Evolutionary conservation across 192 early-diverging fungal species (phyloP).

Genomic region (Chytriomyces sp.): DNA sequence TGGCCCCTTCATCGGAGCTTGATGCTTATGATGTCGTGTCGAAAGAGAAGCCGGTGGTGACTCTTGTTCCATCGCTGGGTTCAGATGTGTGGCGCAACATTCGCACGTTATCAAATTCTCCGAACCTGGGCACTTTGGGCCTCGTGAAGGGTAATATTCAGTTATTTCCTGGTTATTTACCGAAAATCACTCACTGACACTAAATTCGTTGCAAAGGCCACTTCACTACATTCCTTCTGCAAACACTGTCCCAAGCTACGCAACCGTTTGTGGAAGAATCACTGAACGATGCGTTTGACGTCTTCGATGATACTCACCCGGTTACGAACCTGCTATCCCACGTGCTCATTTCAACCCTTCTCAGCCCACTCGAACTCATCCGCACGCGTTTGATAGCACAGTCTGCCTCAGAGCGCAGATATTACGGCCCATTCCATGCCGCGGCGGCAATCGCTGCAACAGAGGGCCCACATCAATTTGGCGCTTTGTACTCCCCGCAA

Average conservation of each 20-base stretch:
- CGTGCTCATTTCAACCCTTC: conserved; percentile 74
- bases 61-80: conserved; percentile 32
- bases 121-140: conserved; percentile 41
- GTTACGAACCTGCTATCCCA: conserved; percentile 77
- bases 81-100: conserved; percentile 48
- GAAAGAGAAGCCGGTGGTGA: background rate
- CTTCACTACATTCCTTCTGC: conserved; percentile 78
- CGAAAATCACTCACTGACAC: background rate
- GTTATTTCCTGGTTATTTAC: background rate
- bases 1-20: conserved; percentile 11
- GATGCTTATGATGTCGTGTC: conserved; percentile 30
- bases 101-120: conserved; percentile 44
- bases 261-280: conserved; percentile 87
- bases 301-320: conserved; percentile 87
- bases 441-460: conserved; percentile 82
- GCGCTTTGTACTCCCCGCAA: conserved; percentile 55
- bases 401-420: conserved; percentile 70
- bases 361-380: conserved; percentile 90
- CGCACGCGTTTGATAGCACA: conserved; percentile 67
- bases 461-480: conserved; percentile 55
- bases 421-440: conserved; percentile 79
- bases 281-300: conserved; percentile 87
- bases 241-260: conserved; percentile 71
- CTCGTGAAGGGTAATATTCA: conserved; percentile 45
- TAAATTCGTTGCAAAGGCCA: conserved; percentile 58